A percentile compares a stretch with the other conserved stretches of the same genome.
Conservation (phyloP, 768 basidiomycete species). For the Mycena maculata region DNA sequence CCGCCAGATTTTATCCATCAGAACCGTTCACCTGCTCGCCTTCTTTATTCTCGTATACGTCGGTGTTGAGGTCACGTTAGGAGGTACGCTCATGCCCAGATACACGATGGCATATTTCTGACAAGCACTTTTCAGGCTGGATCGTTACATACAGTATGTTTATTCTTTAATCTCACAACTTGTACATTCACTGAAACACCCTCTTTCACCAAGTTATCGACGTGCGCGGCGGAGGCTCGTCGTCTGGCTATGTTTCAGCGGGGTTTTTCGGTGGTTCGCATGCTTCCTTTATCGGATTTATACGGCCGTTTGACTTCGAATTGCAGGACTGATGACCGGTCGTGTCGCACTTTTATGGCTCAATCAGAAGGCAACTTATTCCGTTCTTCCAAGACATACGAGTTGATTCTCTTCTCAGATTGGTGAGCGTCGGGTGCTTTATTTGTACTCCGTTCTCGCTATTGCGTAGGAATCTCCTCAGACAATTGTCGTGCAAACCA, state of each 20-base stretch:
- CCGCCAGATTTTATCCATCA: conserved; percentile 63
- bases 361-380: conserved; percentile 56
- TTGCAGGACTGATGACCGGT: conserved; percentile 66
- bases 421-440: conserved; percentile 65
- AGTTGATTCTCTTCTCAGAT: conserved; percentile 45
- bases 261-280: conserved; percentile 66
- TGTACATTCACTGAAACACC: no score
- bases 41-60: conserved; percentile 76
- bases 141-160: conserved; percentile 77
- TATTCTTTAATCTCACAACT: no score
- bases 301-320: background rate
- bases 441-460: conserved; percentile 62
- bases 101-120: background rate
- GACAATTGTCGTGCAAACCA: background rate
- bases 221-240: conserved; percentile 57
- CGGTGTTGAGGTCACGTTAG: conserved; percentile 73
- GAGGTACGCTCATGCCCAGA: conserved; percentile 46
- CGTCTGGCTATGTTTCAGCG: conserved; percentile 67
- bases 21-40: conserved; percentile 70
- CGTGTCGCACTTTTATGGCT: conserved; percentile 67
- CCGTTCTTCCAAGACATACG: background rate
- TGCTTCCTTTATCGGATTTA: background rate
- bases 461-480: conserved; percentile 53
- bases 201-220: no score
- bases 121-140: conserved; percentile 60